Conservation (phyloP, 2,329 filamentous ascomycete species). For the Claviceps arundinis region DNA sequence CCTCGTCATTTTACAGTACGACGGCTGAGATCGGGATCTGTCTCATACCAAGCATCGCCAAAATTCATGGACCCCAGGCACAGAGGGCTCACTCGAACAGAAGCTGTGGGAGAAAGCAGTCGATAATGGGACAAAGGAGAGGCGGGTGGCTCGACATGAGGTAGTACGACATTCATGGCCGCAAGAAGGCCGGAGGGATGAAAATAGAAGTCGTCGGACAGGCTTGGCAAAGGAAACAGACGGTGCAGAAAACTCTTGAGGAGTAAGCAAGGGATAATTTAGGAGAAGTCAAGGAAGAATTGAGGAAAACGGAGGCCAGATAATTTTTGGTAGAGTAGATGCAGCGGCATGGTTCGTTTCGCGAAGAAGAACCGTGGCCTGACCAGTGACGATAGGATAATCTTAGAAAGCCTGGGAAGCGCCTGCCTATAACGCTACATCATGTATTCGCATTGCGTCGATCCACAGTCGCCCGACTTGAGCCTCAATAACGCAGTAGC, state of each 20-base stretch:
- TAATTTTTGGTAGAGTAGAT: neutral
- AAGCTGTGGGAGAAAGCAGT: conserved; percentile 51
- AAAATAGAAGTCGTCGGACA: neutral
- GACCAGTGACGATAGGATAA: no score
- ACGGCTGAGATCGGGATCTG: neutral
- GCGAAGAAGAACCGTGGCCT: no score
- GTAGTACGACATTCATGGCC: conserved; percentile 11
- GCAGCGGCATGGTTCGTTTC: no score
- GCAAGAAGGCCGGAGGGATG: neutral
- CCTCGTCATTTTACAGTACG: neutral
- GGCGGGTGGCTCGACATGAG: conserved; percentile 34
- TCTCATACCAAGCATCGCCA: conserved; percentile 36
- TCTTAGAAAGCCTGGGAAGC: no score
- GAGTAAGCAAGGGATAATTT: neutral
- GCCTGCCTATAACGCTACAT: no score
- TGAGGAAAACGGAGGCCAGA: neutral
- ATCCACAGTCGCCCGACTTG: no score
- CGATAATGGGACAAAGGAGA: conserved; percentile 52
- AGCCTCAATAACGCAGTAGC: no score
- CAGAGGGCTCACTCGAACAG: conserved; percentile 53
- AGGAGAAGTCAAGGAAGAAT: neutral
- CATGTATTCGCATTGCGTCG: no score
- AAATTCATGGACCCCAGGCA: conserved; percentile 55
- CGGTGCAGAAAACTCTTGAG: neutral
- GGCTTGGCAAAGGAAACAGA: neutral